Base-by-base conservation (phyloP, 257 asterid genomes). In the Fraxinus americana region DNA sequence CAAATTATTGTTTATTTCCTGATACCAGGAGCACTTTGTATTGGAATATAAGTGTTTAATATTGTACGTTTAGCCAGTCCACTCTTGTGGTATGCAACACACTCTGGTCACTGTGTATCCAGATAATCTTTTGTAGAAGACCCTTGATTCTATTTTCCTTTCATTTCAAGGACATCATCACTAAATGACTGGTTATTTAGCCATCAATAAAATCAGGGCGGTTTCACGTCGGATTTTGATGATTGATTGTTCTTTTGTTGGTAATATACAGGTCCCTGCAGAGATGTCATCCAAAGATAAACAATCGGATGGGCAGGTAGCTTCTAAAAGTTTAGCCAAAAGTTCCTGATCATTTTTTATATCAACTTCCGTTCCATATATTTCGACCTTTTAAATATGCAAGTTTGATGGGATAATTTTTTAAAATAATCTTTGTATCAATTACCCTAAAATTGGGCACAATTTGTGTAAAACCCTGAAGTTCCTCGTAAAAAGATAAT, bases 191-290 rank as follows among this genome's bases (percentile, higher is more conserved):
- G n/a, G 34, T 29, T 16, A 27, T 69, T 45, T 27, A 1, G 34
- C 70, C 73, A 48, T 63, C 48, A 48, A 71, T 75, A 74, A 27
- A 75, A 52, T 21, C 36, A 27, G 27, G 27, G 17, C 27, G 16
- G 27, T 57, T 59, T 36, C 21, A 19, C 19, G 29, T 71, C 34
- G 7, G 85, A 48, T 36, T 41, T 72, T 67, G 74, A 63, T 59
- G 83, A 54, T 39, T 83, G 72, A 78, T 75, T 57, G n/a, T 43
- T 77, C 13, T 77, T 41, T 61, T 73, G 38, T 76, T 77, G 54
- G 35, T 77, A 52, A 19, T 71, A 34, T 79, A 75, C 91, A 93
- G 98, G 96, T 91, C 81, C 98, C 98, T 75, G 80, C 94, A 50
- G 94, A 90, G 81, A 90, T 93, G 71, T 86, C 97, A 30, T 80